Percentiles rank a stretch among this genome's conserved stretches.
phyloP scores from a whole-genome alignment of 75 land plant genomes.

The Sequoia sempervirens region DNA sequence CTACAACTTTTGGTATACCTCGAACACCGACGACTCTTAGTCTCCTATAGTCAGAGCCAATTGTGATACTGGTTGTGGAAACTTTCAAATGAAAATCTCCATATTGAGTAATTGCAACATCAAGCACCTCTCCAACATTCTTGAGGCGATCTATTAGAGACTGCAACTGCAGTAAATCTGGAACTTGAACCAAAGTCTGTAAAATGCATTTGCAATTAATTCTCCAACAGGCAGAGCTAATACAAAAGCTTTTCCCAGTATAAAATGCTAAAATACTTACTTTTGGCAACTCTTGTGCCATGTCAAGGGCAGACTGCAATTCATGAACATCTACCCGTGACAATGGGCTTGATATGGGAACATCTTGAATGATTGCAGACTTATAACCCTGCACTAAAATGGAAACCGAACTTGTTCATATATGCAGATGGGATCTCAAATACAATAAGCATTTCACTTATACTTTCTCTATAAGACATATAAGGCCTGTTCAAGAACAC shows the following conservation, averaged over 20 bases:
- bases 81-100: constrained; percentile 90
- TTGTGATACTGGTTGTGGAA: constrained; percentile 68
- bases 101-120: constrained; percentile 66
- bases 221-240: neutral
- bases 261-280: constrained; percentile 15
- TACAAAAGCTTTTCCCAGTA: neutral
- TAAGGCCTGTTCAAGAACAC: constrained; percentile 5
- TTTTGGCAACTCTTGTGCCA: constrained; percentile 76
- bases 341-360: constrained; percentile 90
- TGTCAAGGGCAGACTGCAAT: constrained; percentile 73
- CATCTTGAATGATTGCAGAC: constrained; percentile 93
- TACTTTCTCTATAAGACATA: neutral
- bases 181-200: constrained; percentile 82
- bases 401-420: neutral
- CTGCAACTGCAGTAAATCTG: constrained; percentile 71
- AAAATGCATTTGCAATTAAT: neutral
- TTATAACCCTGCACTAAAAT: constrained; percentile 43
- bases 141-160: constrained; percentile 74
- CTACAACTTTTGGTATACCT: constrained; percentile 22
- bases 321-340: constrained; percentile 68
- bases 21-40: constrained; percentile 74
- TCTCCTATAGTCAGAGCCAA: constrained; percentile 78
- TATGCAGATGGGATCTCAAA: neutral
- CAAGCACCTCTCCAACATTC: constrained; percentile 81
- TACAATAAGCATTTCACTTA: neutral